Base-by-base conservation (phyloP, 768 basidiomycete species). In the Hemileccinum impolitum region DNA sequence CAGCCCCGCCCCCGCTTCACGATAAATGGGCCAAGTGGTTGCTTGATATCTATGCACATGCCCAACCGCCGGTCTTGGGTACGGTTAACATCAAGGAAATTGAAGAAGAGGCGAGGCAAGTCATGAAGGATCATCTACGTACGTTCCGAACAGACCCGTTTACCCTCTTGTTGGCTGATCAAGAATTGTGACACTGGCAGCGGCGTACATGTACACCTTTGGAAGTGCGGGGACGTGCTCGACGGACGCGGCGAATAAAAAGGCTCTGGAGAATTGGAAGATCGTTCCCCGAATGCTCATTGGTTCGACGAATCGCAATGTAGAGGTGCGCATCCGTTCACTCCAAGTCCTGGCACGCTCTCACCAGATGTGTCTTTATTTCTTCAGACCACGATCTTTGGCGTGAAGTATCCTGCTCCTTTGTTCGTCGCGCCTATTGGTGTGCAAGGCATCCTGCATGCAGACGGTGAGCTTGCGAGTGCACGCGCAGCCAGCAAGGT, bases 201-300 rank as follows among this genome's bases (percentile, higher is more conserved):
- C 48, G 67, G 75, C 87, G 9, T 94, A 84, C 70, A 73, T 81
- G 69, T 94, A 91, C 59, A 83, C 84, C 3, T 79, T 78, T 48
- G 88, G 87, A 36, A 88, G 81, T 53, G 90, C 91, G 10, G 92
- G 91, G 1, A 77, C 80, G 3, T 73, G 75, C 47, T 71, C 76
- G 25, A 94, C 92, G 2, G 79, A 86, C 61, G 71, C 63, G 10
- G 80, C 79, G 43, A 94, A 94, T 59, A 73, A 73, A 30, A 74
- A 69, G 35, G 84, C 81, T 3, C 75, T 92, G 46, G 72, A 80
- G 19, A 80, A 74, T 47, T 91, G 78, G 74, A 78, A 77, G 31
- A 86, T 94, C 62, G 72, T 93, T n/a, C 90, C 90, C 3, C 79
- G 84, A 6, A 89, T 90, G 87, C 76, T 91, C 28, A 74, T 80